Evolutionary conservation across 768 basidiomycete species (phyloP).

Genomic region (Candolleomyces aberdarensis): DNA sequence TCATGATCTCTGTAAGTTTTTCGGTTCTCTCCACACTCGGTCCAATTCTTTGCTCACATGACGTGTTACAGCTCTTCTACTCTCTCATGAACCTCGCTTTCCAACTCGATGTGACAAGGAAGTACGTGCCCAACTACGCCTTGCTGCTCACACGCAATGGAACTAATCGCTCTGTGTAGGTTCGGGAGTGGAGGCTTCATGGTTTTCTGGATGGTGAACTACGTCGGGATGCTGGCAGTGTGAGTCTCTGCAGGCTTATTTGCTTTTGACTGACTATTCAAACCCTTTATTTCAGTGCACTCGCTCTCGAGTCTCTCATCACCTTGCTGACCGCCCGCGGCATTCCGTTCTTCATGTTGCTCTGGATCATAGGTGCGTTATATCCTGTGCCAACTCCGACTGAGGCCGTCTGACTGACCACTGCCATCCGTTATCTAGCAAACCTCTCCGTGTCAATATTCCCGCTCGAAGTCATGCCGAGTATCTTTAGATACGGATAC

Average conservation of each 20-base stretch:
- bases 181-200: constrained; percentile 57
- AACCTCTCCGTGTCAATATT: too few species aligned
- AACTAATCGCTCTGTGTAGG: constrained; percentile 18
- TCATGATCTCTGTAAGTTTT: constrained; percentile 34
- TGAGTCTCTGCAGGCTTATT: constrained; percentile 13
- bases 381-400: too few species aligned
- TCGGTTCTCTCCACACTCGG: not conserved
- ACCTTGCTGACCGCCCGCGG: constrained; percentile 51
- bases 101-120: constrained; percentile 50
- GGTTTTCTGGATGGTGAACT: constrained; percentile 72
- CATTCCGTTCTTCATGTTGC: constrained; percentile 58
- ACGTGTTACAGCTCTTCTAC: constrained; percentile 47
- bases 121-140: constrained; percentile 22
- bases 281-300: constrained; percentile 37
- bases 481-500: too few species aligned
- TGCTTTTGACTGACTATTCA: not conserved
- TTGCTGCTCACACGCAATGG: not conserved
- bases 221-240: constrained; percentile 60
- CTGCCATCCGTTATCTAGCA: too few species aligned
- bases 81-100: constrained; percentile 60
- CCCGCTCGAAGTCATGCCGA: too few species aligned
- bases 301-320: constrained; percentile 58
- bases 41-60: not conserved
- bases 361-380: constrained; percentile 59
- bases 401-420: too few species aligned